Percentiles rank a stretch among this genome's conserved stretches.
phyloP scores from a whole-genome alignment of 108 stramenopile genomes.

The Cyclotella choctawhatcheeana region DNA sequence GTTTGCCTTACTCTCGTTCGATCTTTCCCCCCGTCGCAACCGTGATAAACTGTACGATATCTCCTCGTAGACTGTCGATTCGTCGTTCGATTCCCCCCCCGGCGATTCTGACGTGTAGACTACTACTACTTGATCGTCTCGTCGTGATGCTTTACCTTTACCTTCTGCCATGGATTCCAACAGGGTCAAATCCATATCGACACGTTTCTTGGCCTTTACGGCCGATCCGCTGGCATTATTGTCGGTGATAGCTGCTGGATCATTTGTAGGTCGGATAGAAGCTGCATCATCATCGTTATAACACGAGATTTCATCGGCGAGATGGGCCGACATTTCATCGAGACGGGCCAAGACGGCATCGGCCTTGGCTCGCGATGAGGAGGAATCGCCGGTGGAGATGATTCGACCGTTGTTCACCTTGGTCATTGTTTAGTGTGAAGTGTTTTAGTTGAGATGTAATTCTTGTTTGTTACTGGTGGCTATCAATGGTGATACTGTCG shows the following conservation, averaged over 20 bases:
- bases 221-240: background rate
- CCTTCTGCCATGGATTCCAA: too few relatives aligned
- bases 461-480: too few relatives aligned
- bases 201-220: background rate
- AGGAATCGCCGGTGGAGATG: background rate
- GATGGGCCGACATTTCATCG: constrained; percentile 8
- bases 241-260: background rate
- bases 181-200: background rate
- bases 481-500: too few relatives aligned
- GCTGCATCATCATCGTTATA: constrained; percentile 11
- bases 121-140: background rate
- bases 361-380: background rate
- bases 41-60: background rate
- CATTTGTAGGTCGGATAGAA: background rate
- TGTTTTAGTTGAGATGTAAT: background rate
- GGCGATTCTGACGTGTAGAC: background rate
- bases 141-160: too few relatives aligned
- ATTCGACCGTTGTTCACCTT: constrained; percentile 12
- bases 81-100: background rate
- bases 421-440: constrained; percentile 1
- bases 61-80: constrained; percentile 6
- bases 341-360: constrained; percentile 3
- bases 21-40: background rate
- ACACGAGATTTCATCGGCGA: constrained; percentile 1
- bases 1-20: background rate